Base-by-base conservation (phyloP, 2,329 filamentous ascomycete species). In the Pseudogymnoascus sp. region DNA sequence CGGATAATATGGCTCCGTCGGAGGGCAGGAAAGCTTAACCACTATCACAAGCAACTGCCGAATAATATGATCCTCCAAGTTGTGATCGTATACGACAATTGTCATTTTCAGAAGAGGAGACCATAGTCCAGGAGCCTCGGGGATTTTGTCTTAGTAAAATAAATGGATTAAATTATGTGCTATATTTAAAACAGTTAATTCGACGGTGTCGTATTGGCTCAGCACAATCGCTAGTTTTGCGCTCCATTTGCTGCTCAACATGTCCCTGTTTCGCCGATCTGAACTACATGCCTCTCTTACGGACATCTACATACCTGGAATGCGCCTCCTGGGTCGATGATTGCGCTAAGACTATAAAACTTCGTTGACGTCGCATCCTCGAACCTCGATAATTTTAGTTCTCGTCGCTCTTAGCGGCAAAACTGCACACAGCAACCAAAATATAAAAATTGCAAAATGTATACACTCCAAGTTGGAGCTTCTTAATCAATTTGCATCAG, bases 1-100 rank as follows among this genome's bases (percentile, higher is more conserved):
- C 45, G 45, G 45, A 52, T n/a, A 52, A 52, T 18, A 52, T 15
- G 45, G 23, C n/a, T 52, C 45, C 45, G 45, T 18, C 45, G 26
- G n/a, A 5, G 23, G 12, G 12, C 26, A 52, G 30, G 23, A 23
- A 45, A 30, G 41, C 23, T 15, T 48, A 28, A 9, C 23, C 13
- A 18, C 23, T 7, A 30, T 30, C 26, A 30, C 23, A 12, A 30
- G 41, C 41, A 52, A 18, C n/a, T 18, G n/a, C n/a, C n/a, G n/a
- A 18, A 18, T 52, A 15, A 28, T 15, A 18, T 26, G 15, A 10
- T 15, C 13, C 21, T 48, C 41, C 41, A 15, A 19, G 7, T 52
- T 30, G n/a, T 52, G 9, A 52, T 52, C n/a, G 9, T 12, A 28
- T 52, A 18, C 30, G 21, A 26, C 39, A 26, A n/a, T 45, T 2